Evolutionary conservation across 768 basidiomycete species (phyloP).

Genomic region (Russula ochroleuca): DNA sequence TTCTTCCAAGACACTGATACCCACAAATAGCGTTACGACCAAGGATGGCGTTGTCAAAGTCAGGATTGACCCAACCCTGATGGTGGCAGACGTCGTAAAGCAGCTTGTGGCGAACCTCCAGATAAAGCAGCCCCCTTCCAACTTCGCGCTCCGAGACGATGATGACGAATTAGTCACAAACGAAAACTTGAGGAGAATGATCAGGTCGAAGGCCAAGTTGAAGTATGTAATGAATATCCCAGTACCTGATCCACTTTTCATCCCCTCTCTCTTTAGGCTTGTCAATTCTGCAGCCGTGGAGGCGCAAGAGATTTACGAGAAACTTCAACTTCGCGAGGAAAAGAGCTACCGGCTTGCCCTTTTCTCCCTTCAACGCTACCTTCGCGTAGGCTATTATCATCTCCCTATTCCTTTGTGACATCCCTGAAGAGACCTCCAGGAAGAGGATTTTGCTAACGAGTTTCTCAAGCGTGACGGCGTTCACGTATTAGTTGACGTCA

Average conservation of each 20-base stretch:
- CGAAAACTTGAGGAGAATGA: constrained; percentile 79
- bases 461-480: constrained; percentile 75
- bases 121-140: constrained; percentile 64
- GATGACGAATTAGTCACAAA: constrained; percentile 80
- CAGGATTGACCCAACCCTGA: constrained; percentile 78
- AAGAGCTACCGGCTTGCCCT: constrained; percentile 61
- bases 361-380: constrained; percentile 75
- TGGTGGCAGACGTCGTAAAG: constrained; percentile 79
- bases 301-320: constrained; percentile 70
- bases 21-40: constrained; percentile 81
- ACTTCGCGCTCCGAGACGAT: constrained; percentile 79
- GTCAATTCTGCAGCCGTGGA: constrained; percentile 78
- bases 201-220: constrained; percentile 70
- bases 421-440: constrained; percentile 41
- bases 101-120: constrained; percentile 80
- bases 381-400: constrained; percentile 48
- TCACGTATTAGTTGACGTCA: constrained; percentile 62
- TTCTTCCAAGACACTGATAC: constrained; percentile 50
- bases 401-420: not conserved
- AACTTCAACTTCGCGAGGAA: constrained; percentile 57
- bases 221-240: constrained; percentile 47
- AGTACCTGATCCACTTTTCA: not conserved
- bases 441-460: constrained; percentile 76
- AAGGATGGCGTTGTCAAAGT: constrained; percentile 76
- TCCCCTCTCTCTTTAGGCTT: constrained; percentile 44